phyloP scores from a whole-genome alignment of 768 basidiomycete genomes.

The Candolleomyces efflorescens region DNA sequence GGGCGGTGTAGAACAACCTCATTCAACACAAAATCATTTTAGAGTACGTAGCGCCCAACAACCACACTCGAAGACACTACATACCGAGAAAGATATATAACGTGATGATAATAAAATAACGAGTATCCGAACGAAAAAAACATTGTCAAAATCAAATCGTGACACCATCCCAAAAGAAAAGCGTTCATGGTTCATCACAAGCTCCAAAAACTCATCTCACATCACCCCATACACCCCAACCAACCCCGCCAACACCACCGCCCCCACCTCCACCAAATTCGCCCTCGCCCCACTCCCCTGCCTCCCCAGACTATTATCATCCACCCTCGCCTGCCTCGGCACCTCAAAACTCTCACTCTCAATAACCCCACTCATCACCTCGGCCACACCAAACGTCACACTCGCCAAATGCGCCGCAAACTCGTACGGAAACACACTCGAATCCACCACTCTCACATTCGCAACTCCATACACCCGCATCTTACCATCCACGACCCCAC shows the following conservation, averaged over 20 bases:
- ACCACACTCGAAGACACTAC: too few species aligned
- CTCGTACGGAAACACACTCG: constrained; percentile 50
- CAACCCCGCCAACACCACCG: neutral
- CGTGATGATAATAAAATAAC: too few species aligned
- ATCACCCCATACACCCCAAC: neutral
- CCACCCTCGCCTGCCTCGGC: constrained; percentile 3
- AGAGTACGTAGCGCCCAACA: too few species aligned
- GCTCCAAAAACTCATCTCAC: neutral
- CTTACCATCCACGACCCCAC: constrained; percentile 27
- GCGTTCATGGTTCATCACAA: too few species aligned
- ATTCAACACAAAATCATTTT: too few species aligned
- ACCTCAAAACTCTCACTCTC: constrained; percentile 15
- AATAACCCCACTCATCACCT: constrained; percentile 22
- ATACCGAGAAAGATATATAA: too few species aligned
- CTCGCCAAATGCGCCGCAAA: constrained; percentile 30
- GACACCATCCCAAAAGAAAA: too few species aligned
- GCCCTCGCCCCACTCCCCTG: neutral
- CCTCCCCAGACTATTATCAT: neutral
- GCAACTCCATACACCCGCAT: constrained; percentile 27
- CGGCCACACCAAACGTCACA: constrained; percentile 24
- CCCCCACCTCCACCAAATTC: neutral
- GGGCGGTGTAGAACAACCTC: too few species aligned
- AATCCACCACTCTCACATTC: constrained; percentile 57
- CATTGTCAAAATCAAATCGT: too few species aligned
- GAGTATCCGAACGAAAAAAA: too few species aligned